phyloP scores from a whole-genome alignment of 164 flowering plant species.

The Chloranthus sessilifolius region DNA sequence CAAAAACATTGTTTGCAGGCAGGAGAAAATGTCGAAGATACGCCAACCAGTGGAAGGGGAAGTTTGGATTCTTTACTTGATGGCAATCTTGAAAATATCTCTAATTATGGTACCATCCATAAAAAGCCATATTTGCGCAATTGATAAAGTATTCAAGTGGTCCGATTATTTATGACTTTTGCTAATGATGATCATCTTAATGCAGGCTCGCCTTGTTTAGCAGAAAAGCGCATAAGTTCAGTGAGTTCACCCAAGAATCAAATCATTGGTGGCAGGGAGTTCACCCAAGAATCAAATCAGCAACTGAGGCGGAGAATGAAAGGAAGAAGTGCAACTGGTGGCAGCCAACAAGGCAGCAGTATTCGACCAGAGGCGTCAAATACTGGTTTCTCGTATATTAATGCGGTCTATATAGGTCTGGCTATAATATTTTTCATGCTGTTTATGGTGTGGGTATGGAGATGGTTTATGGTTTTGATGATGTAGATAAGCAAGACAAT shows the following conservation, averaged over 20 bases:
- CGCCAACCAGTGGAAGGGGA: not conserved
- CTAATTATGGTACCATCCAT: not conserved
- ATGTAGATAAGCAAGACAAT: too few relatives aligned
- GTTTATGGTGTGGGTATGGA: conserved; percentile 25
- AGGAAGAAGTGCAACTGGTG: not conserved
- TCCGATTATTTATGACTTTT: not conserved
- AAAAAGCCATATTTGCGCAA: not conserved
- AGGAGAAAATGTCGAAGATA: conserved; percentile 4
- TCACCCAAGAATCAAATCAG: not conserved
- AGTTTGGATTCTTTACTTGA: not conserved
- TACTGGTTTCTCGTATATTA: conserved; percentile 4
- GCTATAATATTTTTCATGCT: conserved; percentile 17
- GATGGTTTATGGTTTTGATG: conserved; percentile 6
- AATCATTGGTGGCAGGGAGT: not conserved
- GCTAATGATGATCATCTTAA: conserved; percentile 1
- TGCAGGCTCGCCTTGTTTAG: not conserved
- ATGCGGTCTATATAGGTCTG: conserved; percentile 16
- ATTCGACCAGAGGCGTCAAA: not conserved
- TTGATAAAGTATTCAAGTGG: not conserved
- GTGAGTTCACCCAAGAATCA: not conserved
- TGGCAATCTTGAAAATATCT: not conserved
- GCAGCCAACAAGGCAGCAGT: not conserved
- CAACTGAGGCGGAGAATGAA: conserved; percentile 3
- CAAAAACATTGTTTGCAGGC: too few relatives aligned
- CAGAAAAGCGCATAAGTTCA: not conserved